These are phyloP conservation scores for Mayamaea pseudoterrestris DNA, from an alignment of 108 stramenopile species.

Conservation along the genomic window DNA sequence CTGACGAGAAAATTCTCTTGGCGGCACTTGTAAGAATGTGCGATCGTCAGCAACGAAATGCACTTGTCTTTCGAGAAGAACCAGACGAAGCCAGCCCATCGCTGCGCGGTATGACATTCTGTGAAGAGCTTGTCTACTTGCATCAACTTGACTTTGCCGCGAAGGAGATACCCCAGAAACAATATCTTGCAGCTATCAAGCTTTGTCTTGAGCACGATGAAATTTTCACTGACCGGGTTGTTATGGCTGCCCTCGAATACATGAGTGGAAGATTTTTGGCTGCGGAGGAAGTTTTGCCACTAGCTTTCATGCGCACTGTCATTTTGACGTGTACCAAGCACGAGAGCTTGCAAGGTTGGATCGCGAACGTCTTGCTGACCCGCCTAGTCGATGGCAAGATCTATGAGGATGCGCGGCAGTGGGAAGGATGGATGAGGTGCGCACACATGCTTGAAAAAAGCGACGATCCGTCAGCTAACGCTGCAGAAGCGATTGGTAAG, in stretches of 20 bases:
- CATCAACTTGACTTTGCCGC: slow-evolving; percentile 74
- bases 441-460: slow-evolving; percentile 73
- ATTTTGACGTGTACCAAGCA: slow-evolving; percentile 80
- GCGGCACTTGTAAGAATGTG: slow-evolving; percentile 60
- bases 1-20: slow-evolving; percentile 52
- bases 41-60: slow-evolving; percentile 55
- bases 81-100: slow-evolving; percentile 44
- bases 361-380: slow-evolving; percentile 67
- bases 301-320: slow-evolving; percentile 84
- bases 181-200: slow-evolving; percentile 60
- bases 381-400: slow-evolving; percentile 77
- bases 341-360: slow-evolving; percentile 78
- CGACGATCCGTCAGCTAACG: slow-evolving; percentile 51
- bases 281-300: slow-evolving; percentile 48
- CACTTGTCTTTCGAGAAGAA: slow-evolving; percentile 71
- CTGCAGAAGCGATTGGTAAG: slow-evolving; percentile 46
- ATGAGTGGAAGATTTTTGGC: slow-evolving; percentile 65
- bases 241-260: slow-evolving; percentile 66
- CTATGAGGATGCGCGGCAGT: slow-evolving; percentile 57
- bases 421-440: slow-evolving; percentile 90
- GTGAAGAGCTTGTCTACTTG: slow-evolving; percentile 73
- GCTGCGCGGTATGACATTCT: slow-evolving; percentile 67
- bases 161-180: slow-evolving; percentile 59
- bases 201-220: slow-evolving; percentile 68
- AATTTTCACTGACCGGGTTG: slow-evolving; percentile 63